Evolutionary conservation across 305 asterid species (phyloP).

Genomic region (Nicotiana rustica): DNA sequence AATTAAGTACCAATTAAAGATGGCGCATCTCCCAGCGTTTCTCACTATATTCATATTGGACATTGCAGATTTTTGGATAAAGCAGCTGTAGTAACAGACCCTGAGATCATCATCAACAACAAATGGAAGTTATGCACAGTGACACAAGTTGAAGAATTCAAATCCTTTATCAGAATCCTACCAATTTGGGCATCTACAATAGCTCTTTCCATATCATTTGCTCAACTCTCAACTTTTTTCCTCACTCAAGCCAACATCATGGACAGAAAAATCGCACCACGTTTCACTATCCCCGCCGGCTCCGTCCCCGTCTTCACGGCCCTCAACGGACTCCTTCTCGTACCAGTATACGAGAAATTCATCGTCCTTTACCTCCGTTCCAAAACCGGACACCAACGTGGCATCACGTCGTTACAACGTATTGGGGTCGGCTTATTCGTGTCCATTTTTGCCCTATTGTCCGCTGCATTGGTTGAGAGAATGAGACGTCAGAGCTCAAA

Average conservation of each 20-base stretch:
- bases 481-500: conserved; percentile 42
- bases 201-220: conserved; percentile 66
- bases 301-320: conserved; percentile 58
- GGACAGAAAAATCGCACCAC: conserved; percentile 57
- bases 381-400: conserved; percentile 64
- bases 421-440: conserved; percentile 65
- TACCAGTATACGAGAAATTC: conserved; percentile 63
- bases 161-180: conserved; percentile 65
- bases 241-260: conserved; percentile 62
- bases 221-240: conserved; percentile 74
- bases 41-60: not conserved
- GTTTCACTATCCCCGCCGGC: conserved; percentile 62
- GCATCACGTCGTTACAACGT: conserved; percentile 70
- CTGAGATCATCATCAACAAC: conserved; percentile 41
- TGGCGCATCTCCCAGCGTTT: not conserved
- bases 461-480: conserved; percentile 64
- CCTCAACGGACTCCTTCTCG: conserved; percentile 56
- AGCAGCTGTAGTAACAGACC: conserved; percentile 56
- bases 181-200: conserved; percentile 76
- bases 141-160: conserved; percentile 77
- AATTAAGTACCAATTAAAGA: no score
- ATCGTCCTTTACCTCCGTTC: conserved; percentile 55
- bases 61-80: conserved; percentile 60
- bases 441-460: conserved; percentile 55
- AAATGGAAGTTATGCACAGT: conserved; percentile 75